Evolutionary conservation across 164 flowering plant genomes (phyloP).

Genomic region (Macadamia tetraphylla): DNA sequence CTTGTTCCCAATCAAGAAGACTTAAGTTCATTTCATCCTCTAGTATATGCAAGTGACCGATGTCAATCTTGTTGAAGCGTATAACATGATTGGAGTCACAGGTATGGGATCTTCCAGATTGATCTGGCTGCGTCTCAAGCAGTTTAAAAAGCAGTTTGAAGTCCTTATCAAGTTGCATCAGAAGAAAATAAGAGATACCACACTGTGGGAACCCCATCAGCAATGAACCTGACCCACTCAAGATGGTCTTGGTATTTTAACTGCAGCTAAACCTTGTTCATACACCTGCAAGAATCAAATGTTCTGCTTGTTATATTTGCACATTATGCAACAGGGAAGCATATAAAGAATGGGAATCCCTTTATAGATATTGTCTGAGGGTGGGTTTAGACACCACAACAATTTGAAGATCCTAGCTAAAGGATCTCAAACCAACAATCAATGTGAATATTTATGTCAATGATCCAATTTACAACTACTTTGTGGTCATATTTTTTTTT

Average conservation of each 20-base stretch:
- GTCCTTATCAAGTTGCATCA: conserved; percentile 84
- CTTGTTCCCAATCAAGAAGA: conserved; percentile 46
- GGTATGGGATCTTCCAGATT: conserved; percentile 38
- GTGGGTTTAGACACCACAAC: too few species aligned
- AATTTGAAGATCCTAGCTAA: too few species aligned
- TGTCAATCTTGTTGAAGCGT: conserved; percentile 62
- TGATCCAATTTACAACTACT: not conserved
- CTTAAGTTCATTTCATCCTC: conserved; percentile 81
- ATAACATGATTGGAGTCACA: conserved; percentile 43
- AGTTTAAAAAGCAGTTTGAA: conserved; percentile 73
- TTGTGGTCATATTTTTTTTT: not conserved
- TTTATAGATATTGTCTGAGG: too few species aligned
- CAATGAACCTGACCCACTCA: conserved; percentile 50
- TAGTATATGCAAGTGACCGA: conserved; percentile 63
- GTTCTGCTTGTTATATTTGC: not conserved
- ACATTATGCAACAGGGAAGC: not conserved
- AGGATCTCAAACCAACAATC: too few species aligned
- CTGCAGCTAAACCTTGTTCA: conserved; percentile 62
- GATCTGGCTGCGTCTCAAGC: conserved; percentile 62
- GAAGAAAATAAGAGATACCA: conserved; percentile 76
- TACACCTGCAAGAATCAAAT: conserved; percentile 55
- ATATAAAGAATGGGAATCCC: not conserved
- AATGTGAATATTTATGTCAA: too few species aligned
- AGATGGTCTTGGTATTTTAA: conserved; percentile 58
- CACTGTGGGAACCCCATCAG: conserved; percentile 89